Conservation (phyloP, 768 basidiomycete genomes). For the Lactarius psammicola region DNA sequence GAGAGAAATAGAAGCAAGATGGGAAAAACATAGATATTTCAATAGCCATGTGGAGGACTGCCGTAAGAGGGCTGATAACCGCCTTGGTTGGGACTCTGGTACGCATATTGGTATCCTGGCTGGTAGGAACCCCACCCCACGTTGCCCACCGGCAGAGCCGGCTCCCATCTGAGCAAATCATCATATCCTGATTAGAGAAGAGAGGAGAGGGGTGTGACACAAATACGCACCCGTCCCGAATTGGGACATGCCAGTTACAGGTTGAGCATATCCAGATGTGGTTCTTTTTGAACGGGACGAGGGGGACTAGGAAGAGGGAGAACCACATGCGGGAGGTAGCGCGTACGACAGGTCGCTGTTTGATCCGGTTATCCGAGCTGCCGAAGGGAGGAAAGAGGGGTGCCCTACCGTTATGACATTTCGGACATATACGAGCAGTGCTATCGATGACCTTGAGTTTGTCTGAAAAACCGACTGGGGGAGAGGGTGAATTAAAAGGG, state of each 20-base stretch:
- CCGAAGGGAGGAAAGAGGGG: conserved; percentile 27
- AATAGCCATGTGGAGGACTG: conserved; percentile 16
- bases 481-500: conserved; percentile 17
- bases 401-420: conserved; percentile 62
- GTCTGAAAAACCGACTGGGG: conserved; percentile 64
- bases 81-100: conserved; percentile 43
- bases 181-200: neutral
- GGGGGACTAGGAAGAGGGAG: conserved; percentile 70
- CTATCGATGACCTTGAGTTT: conserved; percentile 55
- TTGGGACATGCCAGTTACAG: conserved; percentile 61
- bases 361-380: conserved; percentile 4
- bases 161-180: conserved; percentile 31
- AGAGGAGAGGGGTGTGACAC: neutral
- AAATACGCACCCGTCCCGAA: conserved; percentile 48
- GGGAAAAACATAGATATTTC: neutral
- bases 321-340: conserved; percentile 73
- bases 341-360: conserved; percentile 55
- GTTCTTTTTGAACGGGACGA: conserved; percentile 61
- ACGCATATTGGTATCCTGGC: conserved; percentile 37
- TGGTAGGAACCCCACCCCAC: conserved; percentile 21
- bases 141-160: conserved; percentile 23
- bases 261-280: conserved; percentile 71
- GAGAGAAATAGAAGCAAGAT: conserved; percentile 17
- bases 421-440: conserved; percentile 59
- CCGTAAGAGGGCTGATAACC: conserved; percentile 27